Percentiles rank a stretch among this genome's conserved stretches.
Evolutionary conservation across 2,329 filamentous ascomycete genomes (phyloP).

Genomic region (Fusarium sp.): DNA sequence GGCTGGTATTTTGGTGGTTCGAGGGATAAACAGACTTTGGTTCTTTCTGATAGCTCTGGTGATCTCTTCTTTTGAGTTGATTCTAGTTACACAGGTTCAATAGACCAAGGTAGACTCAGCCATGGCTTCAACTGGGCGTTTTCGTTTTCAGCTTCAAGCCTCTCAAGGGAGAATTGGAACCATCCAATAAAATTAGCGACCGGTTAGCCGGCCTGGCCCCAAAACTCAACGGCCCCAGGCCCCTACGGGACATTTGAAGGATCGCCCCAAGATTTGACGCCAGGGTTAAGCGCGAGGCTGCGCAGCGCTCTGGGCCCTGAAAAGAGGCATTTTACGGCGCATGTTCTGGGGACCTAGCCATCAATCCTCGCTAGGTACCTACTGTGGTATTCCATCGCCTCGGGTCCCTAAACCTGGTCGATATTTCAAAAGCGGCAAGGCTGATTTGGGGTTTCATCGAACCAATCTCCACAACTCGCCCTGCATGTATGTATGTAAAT

Average conservation of each 20-base stretch:
- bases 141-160: conserved; percentile 17
- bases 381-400: conserved; percentile 5
- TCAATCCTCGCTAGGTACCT: too few species aligned
- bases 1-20: neutral
- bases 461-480: conserved; percentile 3
- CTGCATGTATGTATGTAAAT: conserved; percentile 23
- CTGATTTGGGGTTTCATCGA: conserved; percentile 41
- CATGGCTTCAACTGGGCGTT: conserved; percentile 11
- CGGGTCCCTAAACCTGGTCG: neutral
- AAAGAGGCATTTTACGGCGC: conserved; percentile 28
- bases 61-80: neutral
- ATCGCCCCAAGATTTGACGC: conserved; percentile 26
- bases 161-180: neutral
- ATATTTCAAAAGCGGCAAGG: conserved; percentile 35
- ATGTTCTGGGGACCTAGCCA: too few species aligned
- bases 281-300: conserved; percentile 41
- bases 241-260: conserved; percentile 14
- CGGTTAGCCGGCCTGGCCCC: neutral
- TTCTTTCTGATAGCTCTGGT: neutral
- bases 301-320: conserved; percentile 16
- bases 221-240: conserved; percentile 16
- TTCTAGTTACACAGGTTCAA: neutral
- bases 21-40: neutral
- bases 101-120: neutral
- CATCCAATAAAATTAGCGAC: neutral